These are phyloP conservation scores for Globisporangium cederbergense DNA, from an alignment of 352 stramenopile genomes.

Conservation along the genomic window DNA sequence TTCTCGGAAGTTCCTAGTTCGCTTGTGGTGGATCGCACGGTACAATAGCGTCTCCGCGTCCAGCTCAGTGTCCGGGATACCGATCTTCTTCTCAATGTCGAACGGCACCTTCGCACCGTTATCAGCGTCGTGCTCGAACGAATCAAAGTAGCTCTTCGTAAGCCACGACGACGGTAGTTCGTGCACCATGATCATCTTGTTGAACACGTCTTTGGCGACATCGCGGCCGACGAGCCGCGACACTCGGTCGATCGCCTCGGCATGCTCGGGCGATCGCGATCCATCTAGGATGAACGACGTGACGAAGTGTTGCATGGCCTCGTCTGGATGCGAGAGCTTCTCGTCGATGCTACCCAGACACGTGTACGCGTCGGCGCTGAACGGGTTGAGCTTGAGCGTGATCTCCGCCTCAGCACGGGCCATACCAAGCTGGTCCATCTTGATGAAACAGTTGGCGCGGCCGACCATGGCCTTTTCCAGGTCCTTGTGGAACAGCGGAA, in stretches of 20 bases:
- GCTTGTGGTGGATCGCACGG: constrained; percentile 69
- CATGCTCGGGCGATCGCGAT: constrained; percentile 63
- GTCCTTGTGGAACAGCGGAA: constrained; percentile 68
- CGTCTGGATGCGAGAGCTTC: constrained; percentile 37
- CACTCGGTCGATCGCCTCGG: constrained; percentile 70
- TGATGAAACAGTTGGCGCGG: constrained; percentile 55
- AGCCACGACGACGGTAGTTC: constrained; percentile 77
- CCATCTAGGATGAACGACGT: constrained; percentile 80
- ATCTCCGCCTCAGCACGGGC: constrained; percentile 43
- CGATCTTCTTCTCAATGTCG: constrained; percentile 58
- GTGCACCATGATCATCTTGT: constrained; percentile 64
- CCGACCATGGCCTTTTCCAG: constrained; percentile 55
- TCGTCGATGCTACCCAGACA: constrained; percentile 67
- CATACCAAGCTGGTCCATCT: constrained; percentile 38
- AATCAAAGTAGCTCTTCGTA: constrained; percentile 83
- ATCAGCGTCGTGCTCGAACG: constrained; percentile 78
- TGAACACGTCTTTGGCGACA: constrained; percentile 67
- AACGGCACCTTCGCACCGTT: constrained; percentile 49
- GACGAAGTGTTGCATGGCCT: constrained; percentile 83
- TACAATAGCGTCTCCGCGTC: constrained; percentile 51
- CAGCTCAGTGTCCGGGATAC: constrained; percentile 33
- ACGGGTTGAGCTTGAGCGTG: constrained; percentile 59
- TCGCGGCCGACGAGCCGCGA: constrained; percentile 60
- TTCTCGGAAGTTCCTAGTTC: constrained; percentile 42
- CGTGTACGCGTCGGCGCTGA: constrained; percentile 64